Conservation (phyloP, 2,329 filamentous ascomycete genomes). For the Alternaria arbusti region DNA sequence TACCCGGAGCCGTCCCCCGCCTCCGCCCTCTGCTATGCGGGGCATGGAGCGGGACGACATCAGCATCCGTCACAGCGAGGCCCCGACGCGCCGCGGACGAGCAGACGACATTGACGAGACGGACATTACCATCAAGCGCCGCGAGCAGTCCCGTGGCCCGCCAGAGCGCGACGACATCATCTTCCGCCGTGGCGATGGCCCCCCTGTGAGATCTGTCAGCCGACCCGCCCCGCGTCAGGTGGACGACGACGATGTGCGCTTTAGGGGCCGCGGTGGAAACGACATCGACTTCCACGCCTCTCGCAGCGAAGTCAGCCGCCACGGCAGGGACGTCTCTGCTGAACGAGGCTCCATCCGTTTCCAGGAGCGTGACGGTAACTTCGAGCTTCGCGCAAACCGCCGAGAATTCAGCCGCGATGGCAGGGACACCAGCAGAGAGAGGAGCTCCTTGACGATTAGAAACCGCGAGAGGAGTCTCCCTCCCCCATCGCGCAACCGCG, state of each 20-base stretch:
- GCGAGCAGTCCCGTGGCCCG: conserved; percentile 44
- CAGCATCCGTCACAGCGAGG: conserved; percentile 46
- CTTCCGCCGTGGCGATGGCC: conserved; percentile 52
- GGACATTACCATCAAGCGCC: conserved; percentile 44
- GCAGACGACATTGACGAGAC: conserved; percentile 45
- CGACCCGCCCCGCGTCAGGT: conserved; percentile 43
- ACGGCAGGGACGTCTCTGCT: conserved; percentile 31
- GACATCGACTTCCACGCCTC: conserved; percentile 42
- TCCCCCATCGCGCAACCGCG: conserved; percentile 41
- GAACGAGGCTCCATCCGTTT: conserved; percentile 40
- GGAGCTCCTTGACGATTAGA: conserved; percentile 45
- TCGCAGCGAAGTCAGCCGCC: conserved; percentile 31
- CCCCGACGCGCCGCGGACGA: conserved; percentile 39
- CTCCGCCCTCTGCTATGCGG: conserved; percentile 35
- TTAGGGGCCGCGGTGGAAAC: conserved; percentile 48
- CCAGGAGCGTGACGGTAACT: conserved; percentile 47
- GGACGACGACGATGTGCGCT: conserved; percentile 57
- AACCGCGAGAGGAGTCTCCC: conserved; percentile 46
- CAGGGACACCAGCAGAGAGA: conserved; percentile 42
- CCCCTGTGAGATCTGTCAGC: conserved; percentile 28
- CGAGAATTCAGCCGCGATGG: conserved; percentile 45
- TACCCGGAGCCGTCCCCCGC: conserved; percentile 38
- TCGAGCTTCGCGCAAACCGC: conserved; percentile 47
- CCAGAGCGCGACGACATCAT: conserved; percentile 50
- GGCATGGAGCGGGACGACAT: conserved; percentile 49